phyloP scores from a whole-genome alignment of 805 yeast species.

The Saccharomycopsis vini region DNA sequence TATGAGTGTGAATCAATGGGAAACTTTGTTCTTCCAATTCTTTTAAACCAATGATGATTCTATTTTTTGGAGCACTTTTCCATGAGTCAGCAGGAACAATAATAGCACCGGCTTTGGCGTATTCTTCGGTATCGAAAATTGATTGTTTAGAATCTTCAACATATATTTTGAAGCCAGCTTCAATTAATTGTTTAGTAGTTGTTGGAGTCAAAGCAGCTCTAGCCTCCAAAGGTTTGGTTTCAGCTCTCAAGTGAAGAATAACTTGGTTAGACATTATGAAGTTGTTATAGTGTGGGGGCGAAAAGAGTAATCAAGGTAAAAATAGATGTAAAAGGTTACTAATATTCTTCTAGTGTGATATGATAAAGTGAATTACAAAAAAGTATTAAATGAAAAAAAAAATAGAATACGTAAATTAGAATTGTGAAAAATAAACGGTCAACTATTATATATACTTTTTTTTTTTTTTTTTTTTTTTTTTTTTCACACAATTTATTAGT shows the following conservation, averaged over 20 bases:
- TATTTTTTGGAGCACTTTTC: conserved; percentile 82
- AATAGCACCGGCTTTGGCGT: conserved; percentile 68
- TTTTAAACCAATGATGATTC: conserved; percentile 87
- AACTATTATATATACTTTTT: too few relatives aligned
- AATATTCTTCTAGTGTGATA: too few relatives aligned
- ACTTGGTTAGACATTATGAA: conserved; percentile 36
- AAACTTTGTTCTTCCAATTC: conserved; percentile 83
- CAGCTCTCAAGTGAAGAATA: conserved; percentile 86
- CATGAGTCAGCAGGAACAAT: conserved; percentile 93
- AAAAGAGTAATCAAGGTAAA: too few relatives aligned
- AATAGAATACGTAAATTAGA: too few relatives aligned
- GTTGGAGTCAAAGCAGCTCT: conserved; percentile 95
- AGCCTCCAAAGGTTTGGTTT: conserved; percentile 93
- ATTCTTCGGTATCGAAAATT: conserved; percentile 68
- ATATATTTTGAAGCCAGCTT: conserved; percentile 79
- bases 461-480: too few relatives aligned
- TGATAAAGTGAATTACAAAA: too few relatives aligned
- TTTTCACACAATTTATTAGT: too few relatives aligned
- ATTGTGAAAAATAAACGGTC: too few relatives aligned
- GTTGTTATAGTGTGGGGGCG: too few relatives aligned
- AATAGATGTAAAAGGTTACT: too few relatives aligned
- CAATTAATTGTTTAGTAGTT: conserved; percentile 72
- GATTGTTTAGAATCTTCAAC: conserved; percentile 87
- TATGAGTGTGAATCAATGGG: conserved; percentile 92
- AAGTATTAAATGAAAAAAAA: too few relatives aligned